phyloP scores from a whole-genome alignment of 2,329 filamentous ascomycete species.

The Zelopaecilomyces penicillatus region DNA sequence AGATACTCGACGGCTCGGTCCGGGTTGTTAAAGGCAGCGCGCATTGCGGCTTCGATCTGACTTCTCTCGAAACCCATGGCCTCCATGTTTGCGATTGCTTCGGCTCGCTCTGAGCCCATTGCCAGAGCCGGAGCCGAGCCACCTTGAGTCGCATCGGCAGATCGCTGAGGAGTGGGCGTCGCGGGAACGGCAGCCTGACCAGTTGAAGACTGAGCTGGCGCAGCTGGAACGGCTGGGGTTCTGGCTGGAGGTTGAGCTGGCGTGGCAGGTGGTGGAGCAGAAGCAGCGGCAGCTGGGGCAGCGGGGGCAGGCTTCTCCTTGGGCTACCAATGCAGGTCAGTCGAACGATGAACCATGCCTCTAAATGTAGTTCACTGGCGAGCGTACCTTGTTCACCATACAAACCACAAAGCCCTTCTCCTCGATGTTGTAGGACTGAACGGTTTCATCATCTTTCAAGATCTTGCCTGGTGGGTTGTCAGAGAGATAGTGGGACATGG shows the following conservation, averaged over 20 bases:
- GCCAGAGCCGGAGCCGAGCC: constrained; percentile 67
- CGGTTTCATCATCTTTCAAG: constrained; percentile 91
- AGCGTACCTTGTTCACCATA: constrained; percentile 88
- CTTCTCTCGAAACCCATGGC: constrained; percentile 88
- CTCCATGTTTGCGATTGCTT: constrained; percentile 87
- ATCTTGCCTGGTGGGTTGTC: constrained; percentile 71
- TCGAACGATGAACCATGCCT: neutral
- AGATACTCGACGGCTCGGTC: constrained; percentile 97
- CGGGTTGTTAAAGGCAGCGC: constrained; percentile 93
- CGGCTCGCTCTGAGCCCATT: constrained; percentile 73
- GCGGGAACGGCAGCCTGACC: constrained; percentile 41
- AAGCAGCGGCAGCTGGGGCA: constrained; percentile 45
- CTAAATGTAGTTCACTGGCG: neutral
- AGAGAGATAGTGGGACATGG: constrained; percentile 13
- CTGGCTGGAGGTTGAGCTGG: constrained; percentile 46
- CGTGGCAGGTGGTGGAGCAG: constrained; percentile 51
- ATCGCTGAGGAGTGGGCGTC: constrained; percentile 46
- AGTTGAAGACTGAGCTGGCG: constrained; percentile 31
- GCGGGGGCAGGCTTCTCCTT: constrained; percentile 55
- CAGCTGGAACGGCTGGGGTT: constrained; percentile 50
- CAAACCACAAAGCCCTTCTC: constrained; percentile 99
- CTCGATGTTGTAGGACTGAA: constrained; percentile 96
- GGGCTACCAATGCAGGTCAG: constrained; percentile 21
- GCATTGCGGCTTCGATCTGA: constrained; percentile 89
- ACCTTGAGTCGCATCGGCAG: constrained; percentile 31